These are phyloP conservation scores for Teunomyces barrocoloradensis DNA, from an alignment of 805 yeast genomes.

Conservation along the genomic window DNA sequence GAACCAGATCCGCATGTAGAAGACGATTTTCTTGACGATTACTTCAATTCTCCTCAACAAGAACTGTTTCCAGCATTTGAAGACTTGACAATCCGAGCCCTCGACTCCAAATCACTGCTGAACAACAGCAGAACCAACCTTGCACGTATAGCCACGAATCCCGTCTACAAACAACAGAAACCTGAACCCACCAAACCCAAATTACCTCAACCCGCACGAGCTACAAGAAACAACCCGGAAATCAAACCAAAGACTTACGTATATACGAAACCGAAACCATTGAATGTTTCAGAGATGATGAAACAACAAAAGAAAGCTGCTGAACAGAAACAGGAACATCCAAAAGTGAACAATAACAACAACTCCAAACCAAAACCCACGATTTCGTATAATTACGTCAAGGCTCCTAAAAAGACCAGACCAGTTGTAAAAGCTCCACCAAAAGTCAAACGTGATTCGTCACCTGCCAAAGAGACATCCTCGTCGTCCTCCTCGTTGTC, in stretches of 20 bases:
- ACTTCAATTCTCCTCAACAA: constrained; percentile 5
- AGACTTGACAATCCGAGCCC: constrained; percentile 19
- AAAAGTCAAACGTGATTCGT: neutral
- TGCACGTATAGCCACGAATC: constrained; percentile 7
- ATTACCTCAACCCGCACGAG: neutral
- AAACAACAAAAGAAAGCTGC: constrained; percentile 9
- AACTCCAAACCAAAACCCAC: constrained; percentile 12
- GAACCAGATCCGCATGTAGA: constrained; percentile 2
- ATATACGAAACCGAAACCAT: constrained; percentile 39
- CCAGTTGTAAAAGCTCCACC: neutral
- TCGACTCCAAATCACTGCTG: constrained; percentile 1
- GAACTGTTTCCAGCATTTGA: constrained; percentile 17
- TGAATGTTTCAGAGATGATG: constrained; percentile 36
- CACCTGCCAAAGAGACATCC: neutral
- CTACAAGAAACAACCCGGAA: constrained; percentile 22
- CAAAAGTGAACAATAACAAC: neutral
- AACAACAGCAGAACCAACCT: neutral
- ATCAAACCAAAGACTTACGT: constrained; percentile 20
- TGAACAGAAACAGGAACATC: constrained; percentile 6
- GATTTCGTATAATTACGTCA: constrained; percentile 15
- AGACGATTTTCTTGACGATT: constrained; percentile 8
- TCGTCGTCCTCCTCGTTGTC: neutral
- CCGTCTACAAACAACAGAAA: neutral
- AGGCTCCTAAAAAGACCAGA: constrained; percentile 4
- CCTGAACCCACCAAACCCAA: neutral